phyloP scores from a whole-genome alignment of 2,329 filamentous ascomycete genomes.

The Colletotrichum higginsianum region DNA sequence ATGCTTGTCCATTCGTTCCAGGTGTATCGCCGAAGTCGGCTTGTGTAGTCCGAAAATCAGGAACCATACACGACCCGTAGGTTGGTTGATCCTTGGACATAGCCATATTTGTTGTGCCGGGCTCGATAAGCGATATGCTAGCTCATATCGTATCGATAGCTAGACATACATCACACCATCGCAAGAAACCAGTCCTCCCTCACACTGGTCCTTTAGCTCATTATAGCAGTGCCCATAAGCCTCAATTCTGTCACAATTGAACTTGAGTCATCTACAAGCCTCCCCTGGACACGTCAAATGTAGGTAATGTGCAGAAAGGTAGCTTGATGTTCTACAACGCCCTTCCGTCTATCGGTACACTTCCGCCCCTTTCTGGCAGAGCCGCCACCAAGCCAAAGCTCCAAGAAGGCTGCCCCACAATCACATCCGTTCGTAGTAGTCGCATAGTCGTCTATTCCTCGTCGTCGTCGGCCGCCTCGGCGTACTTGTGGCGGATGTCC shows the following conservation, averaged over 20 bases:
- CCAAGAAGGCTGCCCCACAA: constrained; percentile 7
- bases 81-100: background rate
- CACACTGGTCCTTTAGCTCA: background rate
- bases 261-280: background rate
- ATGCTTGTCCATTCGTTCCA: background rate
- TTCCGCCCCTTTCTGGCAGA: constrained; percentile 16
- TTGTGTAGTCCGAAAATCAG: background rate
- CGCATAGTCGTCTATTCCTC: constrained; percentile 64
- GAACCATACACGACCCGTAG: background rate
- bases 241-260: no score
- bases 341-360: constrained; percentile 44
- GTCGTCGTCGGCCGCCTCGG: constrained; percentile 76
- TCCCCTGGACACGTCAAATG: background rate
- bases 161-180: background rate
- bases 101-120: background rate
- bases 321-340: constrained; percentile 43
- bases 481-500: constrained; percentile 94
- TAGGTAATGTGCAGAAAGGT: constrained; percentile 42
- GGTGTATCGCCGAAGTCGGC: background rate
- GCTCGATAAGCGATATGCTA: background rate
- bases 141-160: background rate
- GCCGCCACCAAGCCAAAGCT: constrained; percentile 20
- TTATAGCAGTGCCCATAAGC: no score
- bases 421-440: constrained; percentile 6
- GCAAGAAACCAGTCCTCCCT: background rate